phyloP scores from a whole-genome alignment of 345 rosid genomes.

The Ceriops zippeliana region DNA sequence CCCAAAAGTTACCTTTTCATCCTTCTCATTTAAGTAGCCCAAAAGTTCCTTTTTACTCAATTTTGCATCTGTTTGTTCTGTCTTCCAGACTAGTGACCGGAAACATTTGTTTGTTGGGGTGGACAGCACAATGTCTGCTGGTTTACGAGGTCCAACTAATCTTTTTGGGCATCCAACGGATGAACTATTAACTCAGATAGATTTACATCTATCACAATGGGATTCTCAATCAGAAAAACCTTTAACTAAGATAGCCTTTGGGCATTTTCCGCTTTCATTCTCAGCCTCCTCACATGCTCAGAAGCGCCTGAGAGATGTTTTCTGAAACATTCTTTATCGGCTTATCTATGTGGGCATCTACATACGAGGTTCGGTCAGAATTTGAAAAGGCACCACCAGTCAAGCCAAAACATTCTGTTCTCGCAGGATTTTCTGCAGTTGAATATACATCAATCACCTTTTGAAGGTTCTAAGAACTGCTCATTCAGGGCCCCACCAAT shows the following conservation, averaged over 20 bases:
- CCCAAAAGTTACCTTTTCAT: neutral
- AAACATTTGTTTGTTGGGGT: constrained; percentile 80
- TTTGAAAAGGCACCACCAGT: constrained; percentile 72
- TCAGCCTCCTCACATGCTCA: constrained; percentile 55
- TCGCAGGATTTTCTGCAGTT: constrained; percentile 59
- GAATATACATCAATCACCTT: constrained; percentile 52
- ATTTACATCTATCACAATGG: constrained; percentile 72
- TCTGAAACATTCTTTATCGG: constrained; percentile 78
- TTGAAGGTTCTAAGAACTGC: constrained; percentile 44
- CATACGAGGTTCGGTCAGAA: constrained; percentile 82
- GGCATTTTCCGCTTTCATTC: constrained; percentile 92
- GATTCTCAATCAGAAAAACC: constrained; percentile 51
- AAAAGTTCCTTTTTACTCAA: neutral
- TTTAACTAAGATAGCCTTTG: constrained; percentile 74
- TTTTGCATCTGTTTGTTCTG: constrained; percentile 20
- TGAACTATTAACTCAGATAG: constrained; percentile 55
- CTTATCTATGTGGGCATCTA: constrained; percentile 89
- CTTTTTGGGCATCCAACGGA: constrained; percentile 94
- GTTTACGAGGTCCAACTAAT: constrained; percentile 92
- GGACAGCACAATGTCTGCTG: constrained; percentile 74
- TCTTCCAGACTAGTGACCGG: constrained; percentile 50
- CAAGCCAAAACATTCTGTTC: constrained; percentile 32
- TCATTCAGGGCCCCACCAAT: constrained; percentile 48
- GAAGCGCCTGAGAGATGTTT: constrained; percentile 68
- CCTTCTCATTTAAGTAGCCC: neutral